Percentiles rank a stretch among this genome's conserved stretches.
phyloP scores from a whole-genome alignment of 192 early-diverging fungal species.

The Backusella sp. region DNA sequence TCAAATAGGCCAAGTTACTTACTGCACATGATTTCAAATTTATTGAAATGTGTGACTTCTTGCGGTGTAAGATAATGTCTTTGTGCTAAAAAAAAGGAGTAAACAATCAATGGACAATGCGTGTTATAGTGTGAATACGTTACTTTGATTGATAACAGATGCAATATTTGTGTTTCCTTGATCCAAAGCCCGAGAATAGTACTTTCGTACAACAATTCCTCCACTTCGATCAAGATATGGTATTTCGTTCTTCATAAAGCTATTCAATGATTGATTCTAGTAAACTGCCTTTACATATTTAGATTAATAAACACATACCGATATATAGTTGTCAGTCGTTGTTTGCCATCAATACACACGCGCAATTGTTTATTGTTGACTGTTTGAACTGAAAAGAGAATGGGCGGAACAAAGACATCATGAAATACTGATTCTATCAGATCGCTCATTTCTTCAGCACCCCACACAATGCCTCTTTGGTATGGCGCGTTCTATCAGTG shows the following conservation, averaged over 20 bases:
- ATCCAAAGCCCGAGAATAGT: neutral
- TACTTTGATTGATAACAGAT: neutral
- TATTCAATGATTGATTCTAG: neutral
- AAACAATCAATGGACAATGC: neutral
- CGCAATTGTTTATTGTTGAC: neutral
- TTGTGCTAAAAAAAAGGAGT: neutral
- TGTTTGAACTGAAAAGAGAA: neutral
- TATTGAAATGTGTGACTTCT: neutral
- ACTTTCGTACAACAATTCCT: neutral
- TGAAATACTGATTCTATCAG: slow-evolving; percentile 1
- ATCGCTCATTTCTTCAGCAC: neutral
- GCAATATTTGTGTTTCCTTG: neutral
- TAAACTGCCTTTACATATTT: neutral
- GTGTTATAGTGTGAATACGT: neutral
- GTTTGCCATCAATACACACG: slow-evolving; percentile 4
- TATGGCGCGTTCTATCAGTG: slow-evolving; percentile 8
- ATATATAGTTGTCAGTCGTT: neutral
- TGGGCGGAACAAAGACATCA: neutral
- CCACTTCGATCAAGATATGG: neutral
- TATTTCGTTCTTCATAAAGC: slow-evolving; percentile 19
- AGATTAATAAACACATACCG: neutral
- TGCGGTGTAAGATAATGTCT: neutral
- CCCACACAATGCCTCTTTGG: slow-evolving; percentile 4
- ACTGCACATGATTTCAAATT: slow-evolving; percentile 4
- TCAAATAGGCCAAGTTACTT: neutral